Percentiles rank a stretch among this genome's conserved stretches.
phyloP scores from a whole-genome alignment of 768 basidiomycete species.

The Mycena capillaripes region DNA sequence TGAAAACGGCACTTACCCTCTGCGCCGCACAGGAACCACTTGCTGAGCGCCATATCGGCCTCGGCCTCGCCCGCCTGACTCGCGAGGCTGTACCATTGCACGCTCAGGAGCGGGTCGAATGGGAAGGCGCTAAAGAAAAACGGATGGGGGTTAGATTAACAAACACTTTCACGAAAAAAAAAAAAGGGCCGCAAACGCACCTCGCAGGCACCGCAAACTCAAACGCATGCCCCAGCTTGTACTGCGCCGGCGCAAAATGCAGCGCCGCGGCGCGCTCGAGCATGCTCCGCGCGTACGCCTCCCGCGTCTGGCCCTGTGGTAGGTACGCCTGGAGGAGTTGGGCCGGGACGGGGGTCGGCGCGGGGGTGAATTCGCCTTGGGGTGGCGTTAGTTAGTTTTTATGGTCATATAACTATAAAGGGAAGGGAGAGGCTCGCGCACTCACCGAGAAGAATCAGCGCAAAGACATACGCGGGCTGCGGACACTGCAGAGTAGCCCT shows the following conservation, averaged over 20 bases:
- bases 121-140: slow-evolving; percentile 57
- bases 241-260: slow-evolving; percentile 88
- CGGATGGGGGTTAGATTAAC: neutral
- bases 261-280: slow-evolving; percentile 91
- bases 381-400: neutral
- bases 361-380: neutral
- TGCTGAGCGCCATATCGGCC: slow-evolving; percentile 96
- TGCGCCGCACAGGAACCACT: slow-evolving; percentile 95
- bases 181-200: neutral
- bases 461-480: slow-evolving; percentile 91
- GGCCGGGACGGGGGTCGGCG: neutral
- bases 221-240: slow-evolving; percentile 93
- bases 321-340: slow-evolving; percentile 63
- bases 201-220: slow-evolving; percentile 87
- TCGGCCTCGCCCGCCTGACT: slow-evolving; percentile 90
- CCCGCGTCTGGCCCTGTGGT: slow-evolving; percentile 61
- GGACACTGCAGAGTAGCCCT: slow-evolving; percentile 82
- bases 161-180: neutral
- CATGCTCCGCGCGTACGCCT: slow-evolving; percentile 74
- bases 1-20: too few species aligned
- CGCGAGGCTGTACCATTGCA: slow-evolving; percentile 90
- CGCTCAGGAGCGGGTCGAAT: slow-evolving; percentile 90
- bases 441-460: slow-evolving; percentile 84
- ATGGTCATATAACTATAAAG: neutral
- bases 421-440: neutral